Evolutionary conservation across 2,329 filamentous ascomycete genomes (phyloP).

Genomic region (Cladosporium velox): DNA sequence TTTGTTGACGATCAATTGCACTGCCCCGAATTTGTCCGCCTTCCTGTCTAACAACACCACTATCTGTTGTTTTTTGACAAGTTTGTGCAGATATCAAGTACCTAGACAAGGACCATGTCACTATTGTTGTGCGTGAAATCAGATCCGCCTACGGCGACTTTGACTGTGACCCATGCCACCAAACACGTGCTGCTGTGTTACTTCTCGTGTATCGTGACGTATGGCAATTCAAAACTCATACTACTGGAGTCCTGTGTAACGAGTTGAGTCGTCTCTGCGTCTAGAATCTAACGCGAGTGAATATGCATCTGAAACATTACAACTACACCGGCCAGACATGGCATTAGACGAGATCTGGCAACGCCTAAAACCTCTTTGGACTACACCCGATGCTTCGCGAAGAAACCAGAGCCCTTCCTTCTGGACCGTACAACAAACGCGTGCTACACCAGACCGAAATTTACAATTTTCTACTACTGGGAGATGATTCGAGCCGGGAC

Average conservation of each 20-base stretch:
- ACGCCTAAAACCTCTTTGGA: background rate
- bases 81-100: background rate
- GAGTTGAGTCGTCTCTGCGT: background rate
- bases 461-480: background rate
- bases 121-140: background rate
- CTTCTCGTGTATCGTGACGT: background rate
- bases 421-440: background rate
- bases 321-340: background rate
- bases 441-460: background rate
- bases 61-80: background rate
- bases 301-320: background rate
- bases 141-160: too few relatives aligned
- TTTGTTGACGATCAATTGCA: conserved; percentile 8
- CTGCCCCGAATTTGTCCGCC: background rate
- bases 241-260: background rate
- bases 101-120: background rate
- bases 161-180: background rate
- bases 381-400: background rate
- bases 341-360: background rate
- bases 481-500: background rate
- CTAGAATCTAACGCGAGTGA: background rate
- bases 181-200: background rate
- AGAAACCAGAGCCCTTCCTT: background rate
- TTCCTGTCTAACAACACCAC: background rate
- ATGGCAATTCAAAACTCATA: background rate